phyloP scores from a whole-genome alignment of 768 basidiomycete genomes.

The Amyloporia xantha region DNA sequence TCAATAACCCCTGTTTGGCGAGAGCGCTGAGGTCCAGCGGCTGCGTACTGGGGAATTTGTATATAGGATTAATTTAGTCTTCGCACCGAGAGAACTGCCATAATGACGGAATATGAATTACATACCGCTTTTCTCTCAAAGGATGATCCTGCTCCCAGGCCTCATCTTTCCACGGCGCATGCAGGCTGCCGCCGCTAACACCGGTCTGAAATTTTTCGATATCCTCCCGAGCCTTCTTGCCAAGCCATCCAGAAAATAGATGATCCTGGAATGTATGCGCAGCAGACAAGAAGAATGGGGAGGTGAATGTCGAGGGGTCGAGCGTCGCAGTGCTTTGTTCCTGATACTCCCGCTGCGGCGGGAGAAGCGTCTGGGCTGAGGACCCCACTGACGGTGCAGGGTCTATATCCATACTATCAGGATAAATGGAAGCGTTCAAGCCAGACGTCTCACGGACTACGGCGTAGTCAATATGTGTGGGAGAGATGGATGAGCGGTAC shows the following conservation, averaged over 20 bases:
- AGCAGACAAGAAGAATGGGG: conserved; percentile 47
- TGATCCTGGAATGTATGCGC: conserved; percentile 57
- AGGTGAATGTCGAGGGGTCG: conserved; percentile 39
- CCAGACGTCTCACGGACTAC: background rate
- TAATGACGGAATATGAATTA: background rate
- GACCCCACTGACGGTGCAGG: background rate
- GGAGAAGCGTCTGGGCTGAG: background rate
- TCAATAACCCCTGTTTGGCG: conserved; percentile 37
- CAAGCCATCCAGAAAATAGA: conserved; percentile 45
- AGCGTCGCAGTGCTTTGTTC: conserved; percentile 18
- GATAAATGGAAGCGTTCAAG: background rate
- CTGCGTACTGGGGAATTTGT: conserved; percentile 1
- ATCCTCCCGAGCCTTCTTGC: conserved; percentile 35
- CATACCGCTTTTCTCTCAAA: conserved; percentile 2
- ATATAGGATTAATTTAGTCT: background rate
- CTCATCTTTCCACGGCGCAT: conserved; percentile 61
- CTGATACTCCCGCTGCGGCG: background rate
- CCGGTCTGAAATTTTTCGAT: conserved; percentile 38
- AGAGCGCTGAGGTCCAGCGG: conserved; percentile 37
- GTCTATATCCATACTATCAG: background rate
- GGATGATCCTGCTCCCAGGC: conserved; percentile 45
- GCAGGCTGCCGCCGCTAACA: conserved; percentile 37
- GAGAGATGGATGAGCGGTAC: conserved; percentile 13
- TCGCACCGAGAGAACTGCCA: background rate
- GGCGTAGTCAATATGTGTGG: conserved; percentile 20